Conservation (phyloP, 768 basidiomycete genomes). For the Boletus huronensis region DNA sequence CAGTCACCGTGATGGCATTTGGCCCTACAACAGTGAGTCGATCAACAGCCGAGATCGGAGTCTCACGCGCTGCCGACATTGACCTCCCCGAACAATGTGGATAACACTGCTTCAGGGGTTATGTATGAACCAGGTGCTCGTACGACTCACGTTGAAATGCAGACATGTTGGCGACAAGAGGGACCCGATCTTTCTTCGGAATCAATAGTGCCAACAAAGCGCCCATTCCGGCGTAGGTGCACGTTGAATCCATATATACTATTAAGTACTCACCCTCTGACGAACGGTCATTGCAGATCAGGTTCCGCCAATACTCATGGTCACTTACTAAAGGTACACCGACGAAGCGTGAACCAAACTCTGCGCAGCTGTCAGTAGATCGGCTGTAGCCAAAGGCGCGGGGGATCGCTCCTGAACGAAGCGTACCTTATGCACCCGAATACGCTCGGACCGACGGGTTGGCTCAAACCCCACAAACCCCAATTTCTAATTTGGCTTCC, state of each 20-base stretch:
- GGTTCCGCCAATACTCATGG: background rate
- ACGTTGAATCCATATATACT: slow-evolving; percentile 1
- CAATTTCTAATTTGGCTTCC: background rate
- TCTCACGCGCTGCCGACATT: slow-evolving; percentile 23
- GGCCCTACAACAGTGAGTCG: slow-evolving; percentile 1
- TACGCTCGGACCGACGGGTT: background rate
- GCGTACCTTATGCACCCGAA: background rate
- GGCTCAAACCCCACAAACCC: background rate
- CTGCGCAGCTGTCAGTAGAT: background rate
- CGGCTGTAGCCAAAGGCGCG: background rate
- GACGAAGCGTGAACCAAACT: background rate
- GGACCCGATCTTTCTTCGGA: slow-evolving; percentile 3
- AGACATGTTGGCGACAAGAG: background rate
- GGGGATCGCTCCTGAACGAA: slow-evolving; percentile 13
- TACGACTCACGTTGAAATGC: slow-evolving; percentile 5
- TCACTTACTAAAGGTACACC: background rate
- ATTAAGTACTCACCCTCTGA: background rate
- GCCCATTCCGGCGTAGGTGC: slow-evolving; percentile 4
- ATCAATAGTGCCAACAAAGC: slow-evolving; percentile 2
- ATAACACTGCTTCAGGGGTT: background rate
- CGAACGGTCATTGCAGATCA: slow-evolving; percentile 10
- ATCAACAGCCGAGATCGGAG: slow-evolving; percentile 15
- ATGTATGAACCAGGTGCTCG: background rate
- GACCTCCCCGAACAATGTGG: background rate
- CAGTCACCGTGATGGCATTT: slow-evolving; percentile 13